Percentiles rank a stretch among this genome's conserved stretches.
Conservation (phyloP, 2,329 filamentous ascomycete species). For the Helotiales sp. region DNA sequence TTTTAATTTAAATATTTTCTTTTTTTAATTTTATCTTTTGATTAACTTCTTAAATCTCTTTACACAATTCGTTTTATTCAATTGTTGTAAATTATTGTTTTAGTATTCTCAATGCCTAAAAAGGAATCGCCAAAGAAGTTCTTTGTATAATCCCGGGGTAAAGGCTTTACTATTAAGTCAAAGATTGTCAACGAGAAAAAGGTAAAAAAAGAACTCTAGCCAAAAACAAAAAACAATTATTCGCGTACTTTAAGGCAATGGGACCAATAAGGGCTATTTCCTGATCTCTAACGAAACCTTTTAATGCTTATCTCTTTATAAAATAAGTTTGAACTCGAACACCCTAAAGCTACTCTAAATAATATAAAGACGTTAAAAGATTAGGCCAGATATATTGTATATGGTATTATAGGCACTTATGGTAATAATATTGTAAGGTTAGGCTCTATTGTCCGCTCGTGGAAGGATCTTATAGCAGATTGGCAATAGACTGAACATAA, state of each 20-base stretch:
- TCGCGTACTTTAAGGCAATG: slow-evolving; percentile 15
- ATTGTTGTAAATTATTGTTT: slow-evolving; percentile 23
- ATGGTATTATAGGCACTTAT: slow-evolving; percentile 12
- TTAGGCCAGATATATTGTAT: too few species aligned
- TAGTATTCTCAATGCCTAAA: slow-evolving; percentile 22
- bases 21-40: slow-evolving; percentile 17
- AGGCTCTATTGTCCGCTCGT: neutral
- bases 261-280: slow-evolving; percentile 20
- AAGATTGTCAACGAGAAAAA: slow-evolving; percentile 22
- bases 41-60: slow-evolving; percentile 16
- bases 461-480: too few species aligned
- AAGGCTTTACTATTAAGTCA: slow-evolving; percentile 25
- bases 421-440: slow-evolving; percentile 9
- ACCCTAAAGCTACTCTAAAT: too few species aligned
- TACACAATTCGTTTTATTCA: slow-evolving; percentile 23
- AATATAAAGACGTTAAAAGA: too few species aligned
- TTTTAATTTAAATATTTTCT: slow-evolving; percentile 10
- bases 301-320: slow-evolving; percentile 12
- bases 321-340: slow-evolving; percentile 11
- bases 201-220: slow-evolving; percentile 23
- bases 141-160: slow-evolving; percentile 24
- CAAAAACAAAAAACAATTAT: slow-evolving; percentile 25
- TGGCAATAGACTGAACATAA: neutral
- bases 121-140: slow-evolving; percentile 22
- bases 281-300: slow-evolving; percentile 46